Base-by-base conservation (phyloP, 202 grass and related monocot species). In the Setaria viridis region DNA sequence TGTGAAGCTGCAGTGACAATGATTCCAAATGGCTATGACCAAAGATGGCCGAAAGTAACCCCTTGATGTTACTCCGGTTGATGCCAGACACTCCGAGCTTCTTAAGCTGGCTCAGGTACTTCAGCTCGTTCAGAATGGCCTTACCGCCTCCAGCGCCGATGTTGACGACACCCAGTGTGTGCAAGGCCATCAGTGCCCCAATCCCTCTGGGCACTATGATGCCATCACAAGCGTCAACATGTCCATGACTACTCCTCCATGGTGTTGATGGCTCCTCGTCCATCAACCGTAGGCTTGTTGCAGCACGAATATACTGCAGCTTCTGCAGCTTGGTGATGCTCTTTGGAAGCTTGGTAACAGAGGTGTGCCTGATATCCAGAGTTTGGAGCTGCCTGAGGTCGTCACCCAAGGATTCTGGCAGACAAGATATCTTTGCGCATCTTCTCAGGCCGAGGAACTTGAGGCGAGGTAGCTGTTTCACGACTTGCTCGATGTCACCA, bases 361-460 rank as follows among this genome's bases (percentile, higher is more conserved):
- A 25, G 1, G 81, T 83, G 56, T 19, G 0, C 2, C 56, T 64
- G 30, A 63, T 30, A 39, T 83, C 81, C 19, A 83, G 81, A 11
- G 70, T 83, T 13, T 83, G 0, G 19, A 83, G 56, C 30, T 57
- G 70, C 2, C 1, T 54, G 4, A 76, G 62, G 25, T 25, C 25
- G 0, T 35, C 4, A 7, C 62, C 46, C 43, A 79, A 35, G 25
- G 59, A 34, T 0, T 19, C 15, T 4, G 69, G 32, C 9, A 83
- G 65, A 4, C 4, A 12, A 2, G 25, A 12, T 16, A 72, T 0
- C 5, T 15, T 47, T 2, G 0, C 9, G 39, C 39, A 78, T 62
- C 54, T 34, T 62, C 54, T 58, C 6, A 78, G 20, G 12, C 5
- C 66, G 69, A 77, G 74, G 55, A 62, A 84, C 54, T 50, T 72